These are phyloP conservation scores for Claviceps quebecensis DNA, from an alignment of 2,329 filamentous ascomycete species.

Conservation along the genomic window DNA sequence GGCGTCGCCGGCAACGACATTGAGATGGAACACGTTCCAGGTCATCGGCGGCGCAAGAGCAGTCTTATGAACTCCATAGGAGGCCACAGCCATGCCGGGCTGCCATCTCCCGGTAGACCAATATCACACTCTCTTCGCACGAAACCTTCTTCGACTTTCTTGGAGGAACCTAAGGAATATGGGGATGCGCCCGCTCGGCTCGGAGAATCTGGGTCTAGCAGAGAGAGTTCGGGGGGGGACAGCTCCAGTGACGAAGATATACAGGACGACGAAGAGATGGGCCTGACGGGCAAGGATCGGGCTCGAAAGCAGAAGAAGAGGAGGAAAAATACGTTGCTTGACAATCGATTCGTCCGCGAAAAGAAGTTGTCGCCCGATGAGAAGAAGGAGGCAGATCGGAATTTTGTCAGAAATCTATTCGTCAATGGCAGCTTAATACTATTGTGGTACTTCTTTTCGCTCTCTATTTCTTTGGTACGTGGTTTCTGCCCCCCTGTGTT, in stretches of 20 bases:
- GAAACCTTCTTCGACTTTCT: constrained; percentile 10
- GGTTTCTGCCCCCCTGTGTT: constrained; percentile 8
- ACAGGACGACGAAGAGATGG: constrained; percentile 81
- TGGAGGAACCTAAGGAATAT: constrained; percentile 31
- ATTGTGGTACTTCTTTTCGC: constrained; percentile 81
- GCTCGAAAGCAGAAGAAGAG: constrained; percentile 52
- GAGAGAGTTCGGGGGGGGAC: constrained; percentile 30
- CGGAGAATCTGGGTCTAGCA: constrained; percentile 6
- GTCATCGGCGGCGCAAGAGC: constrained; percentile 42
- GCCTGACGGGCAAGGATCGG: constrained; percentile 61
- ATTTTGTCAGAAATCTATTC: constrained; percentile 52
- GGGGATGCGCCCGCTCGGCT: constrained; percentile 7
- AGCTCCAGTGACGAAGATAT: constrained; percentile 57
- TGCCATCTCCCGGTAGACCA: constrained; percentile 9
- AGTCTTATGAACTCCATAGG: constrained; percentile 32
- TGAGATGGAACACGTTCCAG: constrained; percentile 42
- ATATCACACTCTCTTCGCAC: constrained; percentile 4
- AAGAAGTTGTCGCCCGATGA: constrained; percentile 53
- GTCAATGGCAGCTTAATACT: constrained; percentile 72
- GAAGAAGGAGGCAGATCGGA: constrained; percentile 61
- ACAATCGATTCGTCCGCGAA: constrained; percentile 52
- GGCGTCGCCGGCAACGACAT: constrained; percentile 25
- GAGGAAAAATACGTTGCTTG: constrained; percentile 52
- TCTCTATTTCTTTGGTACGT: constrained; percentile 79
- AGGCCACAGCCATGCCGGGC: constrained; percentile 10